A percentile compares a stretch with the other conserved stretches of the same genome.
Evolutionary conservation across 192 early-diverging fungal genomes (phyloP).

Genomic region (Geranomyces michiganensis): DNA sequence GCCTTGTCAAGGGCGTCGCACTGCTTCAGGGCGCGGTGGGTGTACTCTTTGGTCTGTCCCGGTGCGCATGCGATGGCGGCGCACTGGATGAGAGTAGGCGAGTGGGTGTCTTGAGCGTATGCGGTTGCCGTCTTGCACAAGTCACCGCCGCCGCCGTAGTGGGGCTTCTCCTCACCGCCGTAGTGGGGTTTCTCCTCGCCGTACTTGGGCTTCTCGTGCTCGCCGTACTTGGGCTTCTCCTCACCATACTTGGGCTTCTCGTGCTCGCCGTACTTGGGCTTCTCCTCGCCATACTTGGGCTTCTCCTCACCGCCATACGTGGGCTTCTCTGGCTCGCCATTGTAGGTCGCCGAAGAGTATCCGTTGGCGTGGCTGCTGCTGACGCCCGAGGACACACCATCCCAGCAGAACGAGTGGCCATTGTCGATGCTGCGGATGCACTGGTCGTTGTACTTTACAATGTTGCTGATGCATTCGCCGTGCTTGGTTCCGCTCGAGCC

Average conservation of each 20-base stretch:
- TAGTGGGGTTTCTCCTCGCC: background rate
- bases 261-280: background rate
- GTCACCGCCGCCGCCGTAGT: background rate
- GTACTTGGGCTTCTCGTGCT: background rate
- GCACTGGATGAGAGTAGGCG: slow-evolving; percentile 33
- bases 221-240: background rate
- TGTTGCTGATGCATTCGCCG: background rate
- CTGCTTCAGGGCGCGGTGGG: slow-evolving; percentile 19
- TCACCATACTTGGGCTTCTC: background rate
- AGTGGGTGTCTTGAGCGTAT: slow-evolving; percentile 21
- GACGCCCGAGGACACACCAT: background rate
- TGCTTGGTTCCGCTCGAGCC: slow-evolving; percentile 11
- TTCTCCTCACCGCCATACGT: background rate
- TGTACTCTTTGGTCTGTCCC: slow-evolving; percentile 21
- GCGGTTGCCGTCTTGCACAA: too few relatives aligned
- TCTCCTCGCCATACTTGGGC: background rate
- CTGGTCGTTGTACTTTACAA: background rate
- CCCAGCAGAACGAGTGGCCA: background rate
- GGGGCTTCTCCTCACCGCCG: background rate
- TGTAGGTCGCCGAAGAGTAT: background rate
- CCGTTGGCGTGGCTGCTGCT: background rate
- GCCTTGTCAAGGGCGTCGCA: slow-evolving; percentile 29
- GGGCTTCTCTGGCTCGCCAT: background rate
- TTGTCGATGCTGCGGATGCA: background rate
- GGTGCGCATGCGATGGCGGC: slow-evolving; percentile 25